phyloP scores from a whole-genome alignment of 768 basidiomycete species.

The Mycena venus region DNA sequence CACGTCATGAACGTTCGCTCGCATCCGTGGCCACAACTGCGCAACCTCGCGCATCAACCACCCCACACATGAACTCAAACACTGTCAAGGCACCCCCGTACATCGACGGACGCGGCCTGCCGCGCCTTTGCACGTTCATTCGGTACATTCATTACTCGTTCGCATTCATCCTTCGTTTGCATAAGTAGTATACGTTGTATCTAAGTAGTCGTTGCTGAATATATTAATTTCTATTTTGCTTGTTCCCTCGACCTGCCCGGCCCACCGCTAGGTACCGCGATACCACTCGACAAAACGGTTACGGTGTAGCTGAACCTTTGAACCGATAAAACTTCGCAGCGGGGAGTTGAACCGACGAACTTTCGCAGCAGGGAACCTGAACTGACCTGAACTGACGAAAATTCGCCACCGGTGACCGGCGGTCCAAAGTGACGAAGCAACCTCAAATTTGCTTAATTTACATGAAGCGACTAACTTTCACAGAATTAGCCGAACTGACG shows the following conservation, averaged over 20 bases:
- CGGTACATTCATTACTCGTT: background rate
- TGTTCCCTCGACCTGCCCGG: background rate
- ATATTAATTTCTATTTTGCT: background rate
- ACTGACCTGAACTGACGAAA: background rate
- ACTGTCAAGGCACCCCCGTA: background rate
- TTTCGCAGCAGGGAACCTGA: background rate
- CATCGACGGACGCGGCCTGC: too few relatives aligned
- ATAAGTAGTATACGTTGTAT: background rate
- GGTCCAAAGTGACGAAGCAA: too few relatives aligned
- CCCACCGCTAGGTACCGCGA: background rate
- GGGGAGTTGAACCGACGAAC: background rate
- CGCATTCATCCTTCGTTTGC: background rate
- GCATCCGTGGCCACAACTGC: background rate
- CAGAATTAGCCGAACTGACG: too few relatives aligned
- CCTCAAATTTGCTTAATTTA: too few relatives aligned
- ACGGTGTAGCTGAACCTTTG: background rate
- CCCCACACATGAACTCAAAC: too few relatives aligned
- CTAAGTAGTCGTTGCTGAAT: background rate
- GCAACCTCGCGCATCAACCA: background rate
- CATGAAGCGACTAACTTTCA: too few relatives aligned
- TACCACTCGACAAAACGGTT: background rate
- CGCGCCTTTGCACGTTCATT: background rate
- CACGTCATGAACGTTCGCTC: background rate
- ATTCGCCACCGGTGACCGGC: background rate
- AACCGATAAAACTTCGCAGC: background rate